Conservation (phyloP, 495 filamentous ascomycete genomes). For the Aspergillus sclerotiicarbonarius region DNA sequence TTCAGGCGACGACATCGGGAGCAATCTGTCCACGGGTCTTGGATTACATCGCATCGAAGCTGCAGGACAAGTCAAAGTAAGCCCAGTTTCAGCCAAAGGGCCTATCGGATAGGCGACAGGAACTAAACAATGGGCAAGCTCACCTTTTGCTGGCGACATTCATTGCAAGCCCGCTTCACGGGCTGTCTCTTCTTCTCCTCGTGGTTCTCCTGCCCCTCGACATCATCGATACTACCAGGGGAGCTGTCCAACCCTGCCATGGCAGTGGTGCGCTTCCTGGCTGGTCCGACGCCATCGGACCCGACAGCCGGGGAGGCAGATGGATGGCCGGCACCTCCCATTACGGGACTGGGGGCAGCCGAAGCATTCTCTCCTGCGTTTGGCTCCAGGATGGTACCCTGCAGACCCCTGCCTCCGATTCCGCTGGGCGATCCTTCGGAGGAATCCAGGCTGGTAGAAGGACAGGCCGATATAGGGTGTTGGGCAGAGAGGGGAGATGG, state of each 20-base stretch:
- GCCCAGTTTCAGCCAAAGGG: conserved; percentile 6
- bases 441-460: conserved; percentile 43
- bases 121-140: conserved; percentile 14
- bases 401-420: conserved; percentile 37
- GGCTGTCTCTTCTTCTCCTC: conserved; percentile 66
- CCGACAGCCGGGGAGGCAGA: conserved; percentile 32
- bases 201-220: conserved; percentile 55
- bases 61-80: conserved; percentile 29
- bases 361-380: conserved; percentile 37
- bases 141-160: conserved; percentile 94
- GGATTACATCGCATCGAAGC: conserved; percentile 87
- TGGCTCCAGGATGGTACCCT: conserved; percentile 29
- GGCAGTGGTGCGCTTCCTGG: conserved; percentile 47
- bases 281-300: conserved; percentile 31
- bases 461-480: conserved; percentile 2
- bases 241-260: conserved; percentile 61
- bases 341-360: conserved; percentile 42
- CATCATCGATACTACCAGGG: conserved; percentile 67
- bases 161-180: conserved; percentile 88
- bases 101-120: background rate
- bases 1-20: conserved; percentile 80
- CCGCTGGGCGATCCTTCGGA: conserved; percentile 33
- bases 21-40: conserved; percentile 80
- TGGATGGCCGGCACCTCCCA: conserved; percentile 41
- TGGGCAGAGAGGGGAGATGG: background rate